A percentile compares a stretch with the other conserved stretches of the same genome.
Conservation (phyloP, 2,329 filamentous ascomycete species). For the Aspergillus fumigatiaffinis region DNA sequence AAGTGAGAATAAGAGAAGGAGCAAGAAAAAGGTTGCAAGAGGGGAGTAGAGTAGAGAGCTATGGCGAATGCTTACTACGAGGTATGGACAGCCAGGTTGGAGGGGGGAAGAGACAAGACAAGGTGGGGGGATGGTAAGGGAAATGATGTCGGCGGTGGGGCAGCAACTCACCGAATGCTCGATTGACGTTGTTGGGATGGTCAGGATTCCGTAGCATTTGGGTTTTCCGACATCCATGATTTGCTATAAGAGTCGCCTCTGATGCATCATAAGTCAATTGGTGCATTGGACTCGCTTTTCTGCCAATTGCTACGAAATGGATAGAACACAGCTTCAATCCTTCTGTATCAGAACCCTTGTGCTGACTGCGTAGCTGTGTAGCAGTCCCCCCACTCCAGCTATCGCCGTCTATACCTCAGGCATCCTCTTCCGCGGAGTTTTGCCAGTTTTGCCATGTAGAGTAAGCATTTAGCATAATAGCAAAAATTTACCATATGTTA, state of each 20-base stretch:
- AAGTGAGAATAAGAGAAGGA: constrained; percentile 16
- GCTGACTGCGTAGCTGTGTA: background rate
- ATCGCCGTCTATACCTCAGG: background rate
- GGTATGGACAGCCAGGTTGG: constrained; percentile 8
- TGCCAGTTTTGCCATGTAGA: background rate
- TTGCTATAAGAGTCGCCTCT: background rate
- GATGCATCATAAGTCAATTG: background rate
- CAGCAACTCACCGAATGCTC: background rate
- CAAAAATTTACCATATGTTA: background rate
- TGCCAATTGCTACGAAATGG: too few species aligned
- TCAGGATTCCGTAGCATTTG: background rate
- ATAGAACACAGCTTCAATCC: background rate
- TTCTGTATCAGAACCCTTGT: background rate
- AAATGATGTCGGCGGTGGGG: constrained; percentile 8
- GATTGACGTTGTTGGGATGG: background rate
- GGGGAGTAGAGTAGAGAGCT: constrained; percentile 7
- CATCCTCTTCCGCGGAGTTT: background rate
- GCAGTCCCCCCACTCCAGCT: background rate
- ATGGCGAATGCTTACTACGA: constrained; percentile 7
- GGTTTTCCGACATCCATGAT: background rate
- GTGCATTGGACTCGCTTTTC: too few species aligned
- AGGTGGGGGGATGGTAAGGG: background rate
- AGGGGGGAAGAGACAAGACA: constrained; percentile 1
- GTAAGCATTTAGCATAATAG: background rate
- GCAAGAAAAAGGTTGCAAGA: constrained; percentile 17